These are phyloP conservation scores for Gossypium mustelinum DNA, from an alignment of 345 rosid species.

Conservation along the genomic window DNA sequence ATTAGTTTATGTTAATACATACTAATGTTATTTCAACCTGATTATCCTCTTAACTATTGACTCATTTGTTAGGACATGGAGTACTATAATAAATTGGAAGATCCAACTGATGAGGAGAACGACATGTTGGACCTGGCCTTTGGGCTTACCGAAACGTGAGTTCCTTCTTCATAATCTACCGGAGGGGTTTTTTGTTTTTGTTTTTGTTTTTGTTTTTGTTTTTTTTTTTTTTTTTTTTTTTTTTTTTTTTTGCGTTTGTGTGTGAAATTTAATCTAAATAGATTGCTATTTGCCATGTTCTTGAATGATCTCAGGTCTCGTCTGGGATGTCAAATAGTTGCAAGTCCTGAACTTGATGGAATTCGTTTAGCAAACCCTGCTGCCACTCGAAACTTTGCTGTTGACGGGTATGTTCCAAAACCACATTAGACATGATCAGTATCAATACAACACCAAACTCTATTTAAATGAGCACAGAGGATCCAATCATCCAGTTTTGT, in stretches of 20 bases:
- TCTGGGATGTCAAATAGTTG: conserved; percentile 79
- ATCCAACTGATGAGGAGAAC: conserved; percentile 95
- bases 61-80: conserved; percentile 51
- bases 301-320: conserved; percentile 47
- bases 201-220: too few relatives aligned
- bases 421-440: conserved; percentile 52
- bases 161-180: conserved; percentile 3
- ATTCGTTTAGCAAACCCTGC: conserved; percentile 73
- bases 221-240: too few relatives aligned
- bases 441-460: background rate
- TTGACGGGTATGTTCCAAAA: conserved; percentile 80
- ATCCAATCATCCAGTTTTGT: conserved; percentile 31
- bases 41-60: conserved; percentile 8
- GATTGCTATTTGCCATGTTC: background rate
- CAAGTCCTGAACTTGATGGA: conserved; percentile 84
- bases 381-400: conserved; percentile 85
- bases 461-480: conserved; percentile 20
- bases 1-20: background rate
- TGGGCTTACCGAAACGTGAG: conserved; percentile 85
- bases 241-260: too few relatives aligned
- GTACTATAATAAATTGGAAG: conserved; percentile 85
- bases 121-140: conserved; percentile 98
- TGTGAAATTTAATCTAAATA: background rate
- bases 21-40: background rate
- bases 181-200: background rate